Base-by-base conservation (phyloP, 345 rosid species). In the Sonneratia alba region DNA sequence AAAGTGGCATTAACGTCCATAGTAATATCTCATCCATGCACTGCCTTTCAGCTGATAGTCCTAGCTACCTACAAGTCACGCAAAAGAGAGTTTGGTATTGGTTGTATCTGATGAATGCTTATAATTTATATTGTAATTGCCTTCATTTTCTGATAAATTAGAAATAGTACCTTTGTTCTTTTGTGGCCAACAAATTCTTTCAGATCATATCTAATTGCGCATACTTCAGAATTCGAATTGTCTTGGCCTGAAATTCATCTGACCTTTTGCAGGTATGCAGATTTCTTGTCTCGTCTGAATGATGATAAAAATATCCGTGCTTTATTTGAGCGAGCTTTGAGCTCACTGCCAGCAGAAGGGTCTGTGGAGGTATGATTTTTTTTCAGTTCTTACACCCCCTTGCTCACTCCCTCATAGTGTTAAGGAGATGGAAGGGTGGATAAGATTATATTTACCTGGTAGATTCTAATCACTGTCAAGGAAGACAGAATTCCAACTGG, bases 221-320 rank as follows among this genome's bases (percentile, higher is more conserved):
- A 24, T 62, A 12, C 22, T 62, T 13, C 6, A 34, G 27, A 62
- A 7, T 48, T 47, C 4, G 13, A 62, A 7, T 48, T 47, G 5
- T 61, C 72, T 57, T 27, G 22, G 5, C 18, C 69, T 36, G 21
- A 47, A 70, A 15, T 19, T 19, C 32, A 59, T 70, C 74, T 67
- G 32, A 62, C 4, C 27, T 73, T 73, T 72, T 81, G 78, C 85
- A 94, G 98, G 79, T 94, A 94, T 82, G 90, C 87, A 77, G 97
- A 91, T 81, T 94, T 94, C 79, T 94, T 94, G 91, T 85, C 89
- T 53, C 87, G 92, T 70, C 77, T 94, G 81, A 94, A 91, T 78
- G 98, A 94, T 73, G 98, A 91, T 73, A 91, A 86, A 76, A 94
- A 94, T 74, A 94, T 91, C 71, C 83, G 97, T 38, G 98, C 98